Base-by-base conservation (phyloP, 2,329 filamentous ascomycete genomes). In the Cladorrhinum sp. region DNA sequence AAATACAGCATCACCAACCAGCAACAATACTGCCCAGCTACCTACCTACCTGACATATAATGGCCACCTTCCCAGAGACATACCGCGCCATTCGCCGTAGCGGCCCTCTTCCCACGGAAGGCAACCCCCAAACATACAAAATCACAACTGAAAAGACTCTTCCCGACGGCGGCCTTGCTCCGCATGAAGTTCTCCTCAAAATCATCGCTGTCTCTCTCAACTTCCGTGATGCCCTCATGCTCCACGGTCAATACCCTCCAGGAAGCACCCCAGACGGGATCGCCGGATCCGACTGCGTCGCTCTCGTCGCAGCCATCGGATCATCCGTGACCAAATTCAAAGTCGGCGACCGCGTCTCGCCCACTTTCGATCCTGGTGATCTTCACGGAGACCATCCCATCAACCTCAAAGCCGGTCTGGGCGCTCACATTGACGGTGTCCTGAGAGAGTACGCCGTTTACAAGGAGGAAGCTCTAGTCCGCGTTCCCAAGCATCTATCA, bases 191-290 rank as follows among this genome's bases (percentile, higher is more conserved):
- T 18, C 59, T 68, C 52, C 10, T 70, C 60, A 56, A 61, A 46
- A 65, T 66, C 54, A 65, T 62, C 12, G 62, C 67, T 48, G 65
- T 69, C 53, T 66, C 66, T 2, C 68, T 71, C 61, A 68, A 67
- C 60, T 70, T 66, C 60, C 66, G 70, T 20, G 70, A 72, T n/a
- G 65, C 68, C 1, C 65, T 39, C 16, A 70, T 72, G 64, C 55
- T 70, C n/a, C 57, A 68, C 57, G 70, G 68, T 4, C 59, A 54
- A 8, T 72, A 72, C 59, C 66, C 66, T 0, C 39, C 61, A 1
- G 26, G 59, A 9, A 54, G 59, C 9, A 16, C 61, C 20, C 52
- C 63, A 0, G 30, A 54, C 2, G 69, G 69, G 36, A 65, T 72
- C 21, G 53, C 65, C 0, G 60, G 50, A 10, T 69, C 67, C 7